These are phyloP conservation scores for Discostella pseudostelligera DNA, from an alignment of 108 stramenopile species.

Conservation along the genomic window DNA sequence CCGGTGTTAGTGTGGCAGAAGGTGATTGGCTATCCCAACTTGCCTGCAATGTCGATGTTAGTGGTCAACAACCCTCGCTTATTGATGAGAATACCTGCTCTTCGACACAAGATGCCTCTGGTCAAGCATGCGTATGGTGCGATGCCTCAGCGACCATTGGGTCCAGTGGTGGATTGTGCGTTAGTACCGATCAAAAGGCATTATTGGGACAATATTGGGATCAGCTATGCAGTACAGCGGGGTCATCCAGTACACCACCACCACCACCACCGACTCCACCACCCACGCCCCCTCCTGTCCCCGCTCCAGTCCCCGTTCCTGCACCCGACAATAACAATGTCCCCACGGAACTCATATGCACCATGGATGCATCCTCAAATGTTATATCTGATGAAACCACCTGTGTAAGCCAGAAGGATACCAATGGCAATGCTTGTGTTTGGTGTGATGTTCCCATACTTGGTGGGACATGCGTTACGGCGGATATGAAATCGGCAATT, in stretches of 20 bases:
- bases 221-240: slow-evolving; percentile 7
- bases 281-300: background rate
- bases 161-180: slow-evolving; percentile 15
- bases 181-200: slow-evolving; percentile 19
- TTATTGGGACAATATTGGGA: slow-evolving; percentile 30
- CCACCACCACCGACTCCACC: background rate
- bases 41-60: slow-evolving; percentile 20
- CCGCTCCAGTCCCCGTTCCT: slow-evolving; percentile 15
- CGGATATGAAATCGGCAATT: slow-evolving; percentile 5
- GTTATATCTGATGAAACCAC: slow-evolving; percentile 22
- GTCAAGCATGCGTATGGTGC: slow-evolving; percentile 42
- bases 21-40: slow-evolving; percentile 1
- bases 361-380: slow-evolving; percentile 10
- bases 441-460: slow-evolving; percentile 38
- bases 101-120: slow-evolving; percentile 11
- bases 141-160: slow-evolving; percentile 18
- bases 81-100: slow-evolving; percentile 24
- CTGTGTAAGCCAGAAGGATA: slow-evolving; percentile 21
- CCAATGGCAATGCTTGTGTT: slow-evolving; percentile 20
- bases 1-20: background rate
- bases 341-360: slow-evolving; percentile 14
- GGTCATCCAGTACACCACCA: slow-evolving; percentile 3
- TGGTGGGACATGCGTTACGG: slow-evolving; percentile 39
- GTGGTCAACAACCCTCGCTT: slow-evolving; percentile 13
- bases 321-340: slow-evolving; percentile 14